Conservation (phyloP, 805 yeast genomes). For the Candida rishiriensis region DNA sequence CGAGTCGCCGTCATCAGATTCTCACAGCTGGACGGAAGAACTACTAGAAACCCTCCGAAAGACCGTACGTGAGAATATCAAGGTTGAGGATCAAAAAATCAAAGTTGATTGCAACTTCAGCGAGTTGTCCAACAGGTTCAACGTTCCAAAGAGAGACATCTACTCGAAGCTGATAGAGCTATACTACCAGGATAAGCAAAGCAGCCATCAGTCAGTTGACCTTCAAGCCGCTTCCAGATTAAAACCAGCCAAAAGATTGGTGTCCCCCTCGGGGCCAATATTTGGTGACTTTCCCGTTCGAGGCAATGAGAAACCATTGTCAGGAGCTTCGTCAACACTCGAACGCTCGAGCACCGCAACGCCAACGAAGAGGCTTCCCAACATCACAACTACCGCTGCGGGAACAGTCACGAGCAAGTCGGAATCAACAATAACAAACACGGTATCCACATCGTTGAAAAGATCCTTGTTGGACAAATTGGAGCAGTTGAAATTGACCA, state of each 20-base stretch:
- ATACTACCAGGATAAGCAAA: conserved; percentile 8
- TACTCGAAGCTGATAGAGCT: conserved; percentile 23
- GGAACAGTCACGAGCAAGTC: conserved; percentile 1
- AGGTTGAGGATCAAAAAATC: conserved; percentile 12
- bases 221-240: not conserved
- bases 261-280: no score
- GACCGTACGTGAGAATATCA: conserved; percentile 10
- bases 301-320: no score
- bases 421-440: conserved; percentile 3
- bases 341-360: no score
- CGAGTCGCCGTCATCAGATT: not conserved
- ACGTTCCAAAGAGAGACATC: conserved; percentile 10
- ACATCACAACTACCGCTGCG: no score
- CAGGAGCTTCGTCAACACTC: no score
- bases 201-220: not conserved
- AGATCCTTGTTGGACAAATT: conserved; percentile 9
- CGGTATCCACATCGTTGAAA: conserved; percentile 6
- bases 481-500: conserved; percentile 13
- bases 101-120: conserved; percentile 18
- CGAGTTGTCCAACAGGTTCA: conserved; percentile 11
- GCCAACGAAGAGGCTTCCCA: no score
- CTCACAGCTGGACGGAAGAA: conserved; percentile 15
- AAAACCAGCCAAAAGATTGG: no score
- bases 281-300: no score
- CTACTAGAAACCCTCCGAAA: conserved; percentile 8